Percentiles rank a stretch among this genome's conserved stretches.
These are phyloP conservation scores for Cytospora chrysosperma DNA, from an alignment of 2,329 filamentous ascomycete species.

Conservation along the genomic window DNA sequence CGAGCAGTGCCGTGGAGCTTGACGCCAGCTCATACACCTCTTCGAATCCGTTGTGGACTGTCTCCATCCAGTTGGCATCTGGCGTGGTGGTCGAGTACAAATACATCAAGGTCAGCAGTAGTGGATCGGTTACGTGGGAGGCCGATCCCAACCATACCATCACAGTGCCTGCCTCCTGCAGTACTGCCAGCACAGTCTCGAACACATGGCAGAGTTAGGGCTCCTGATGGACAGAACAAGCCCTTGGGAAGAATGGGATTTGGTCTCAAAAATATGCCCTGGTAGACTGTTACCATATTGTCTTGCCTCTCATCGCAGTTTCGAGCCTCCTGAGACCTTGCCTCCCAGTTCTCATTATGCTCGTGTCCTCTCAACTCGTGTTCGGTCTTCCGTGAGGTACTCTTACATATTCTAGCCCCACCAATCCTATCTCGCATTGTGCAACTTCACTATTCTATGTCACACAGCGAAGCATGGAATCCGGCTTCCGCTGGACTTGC, in stretches of 20 bases:
- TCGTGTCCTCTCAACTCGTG: too few relatives aligned
- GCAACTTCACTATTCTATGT: too few relatives aligned
- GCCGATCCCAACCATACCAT: conserved; percentile 52
- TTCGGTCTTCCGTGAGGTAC: too few relatives aligned
- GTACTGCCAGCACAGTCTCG: conserved; percentile 30
- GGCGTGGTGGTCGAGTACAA: conserved; percentile 65
- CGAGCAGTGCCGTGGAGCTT: conserved; percentile 52
- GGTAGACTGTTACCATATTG: neutral
- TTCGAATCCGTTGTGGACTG: conserved; percentile 61
- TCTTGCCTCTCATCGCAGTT: too few relatives aligned
- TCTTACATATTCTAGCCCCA: neutral
- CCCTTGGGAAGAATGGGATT: too few relatives aligned
- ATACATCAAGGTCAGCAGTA: conserved; percentile 59
- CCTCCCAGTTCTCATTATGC: too few relatives aligned
- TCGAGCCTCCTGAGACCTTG: too few relatives aligned
- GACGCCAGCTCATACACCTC: conserved; percentile 58
- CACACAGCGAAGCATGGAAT: too few relatives aligned
- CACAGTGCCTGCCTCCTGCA: conserved; percentile 36
- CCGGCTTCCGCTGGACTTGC: too few relatives aligned
- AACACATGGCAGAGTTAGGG: conserved; percentile 36
- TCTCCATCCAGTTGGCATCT: conserved; percentile 52
- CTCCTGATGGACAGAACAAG: neutral
- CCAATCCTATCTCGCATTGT: too few relatives aligned
- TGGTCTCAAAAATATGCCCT: too few relatives aligned
- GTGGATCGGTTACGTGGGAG: conserved; percentile 63